phyloP scores from a whole-genome alignment of 352 stramenopile species.

The Phytopythium kandeliae region DNA sequence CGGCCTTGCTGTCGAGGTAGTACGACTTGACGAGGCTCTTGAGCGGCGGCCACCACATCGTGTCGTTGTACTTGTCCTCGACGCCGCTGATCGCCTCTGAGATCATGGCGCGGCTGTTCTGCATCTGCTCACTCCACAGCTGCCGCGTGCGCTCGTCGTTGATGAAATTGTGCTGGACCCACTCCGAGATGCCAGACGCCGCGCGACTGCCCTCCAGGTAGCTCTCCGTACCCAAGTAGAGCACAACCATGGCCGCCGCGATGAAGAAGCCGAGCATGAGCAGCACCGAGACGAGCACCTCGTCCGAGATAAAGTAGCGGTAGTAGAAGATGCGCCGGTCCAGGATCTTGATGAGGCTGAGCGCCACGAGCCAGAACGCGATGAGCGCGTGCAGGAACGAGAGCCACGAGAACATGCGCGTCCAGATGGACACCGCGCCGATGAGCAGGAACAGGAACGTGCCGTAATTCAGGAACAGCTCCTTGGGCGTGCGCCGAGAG shows the following conservation, averaged over 20 bases:
- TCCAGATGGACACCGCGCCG: conserved; percentile 80
- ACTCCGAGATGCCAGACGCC: conserved; percentile 61
- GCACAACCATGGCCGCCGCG: conserved; percentile 72
- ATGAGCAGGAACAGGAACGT: conserved; percentile 85
- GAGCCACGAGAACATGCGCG: conserved; percentile 78
- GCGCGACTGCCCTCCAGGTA: conserved; percentile 85
- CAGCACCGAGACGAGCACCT: conserved; percentile 75
- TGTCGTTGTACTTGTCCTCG: conserved; percentile 87
- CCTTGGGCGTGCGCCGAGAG: conserved; percentile 59
- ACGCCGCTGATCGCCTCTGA: conserved; percentile 67
- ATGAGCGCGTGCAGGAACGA: conserved; percentile 74
- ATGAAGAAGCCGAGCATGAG: conserved; percentile 83
- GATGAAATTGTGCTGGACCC: conserved; percentile 84
- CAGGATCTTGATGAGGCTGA: conserved; percentile 75
- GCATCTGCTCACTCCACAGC: conserved; percentile 80
- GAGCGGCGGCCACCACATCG: conserved; percentile 85
- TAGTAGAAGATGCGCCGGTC: conserved; percentile 87
- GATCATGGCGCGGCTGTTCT: conserved; percentile 79
- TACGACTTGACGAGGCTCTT: conserved; percentile 82
- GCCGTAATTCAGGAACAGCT: conserved; percentile 85
- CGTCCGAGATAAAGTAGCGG: conserved; percentile 84
- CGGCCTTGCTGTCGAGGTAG: conserved; percentile 65
- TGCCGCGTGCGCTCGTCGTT: conserved; percentile 81
- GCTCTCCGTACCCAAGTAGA: conserved; percentile 80
- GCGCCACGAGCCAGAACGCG: conserved; percentile 52